phyloP scores from a whole-genome alignment of 495 filamentous ascomycete genomes.

The Aspergillus conjunctus region DNA sequence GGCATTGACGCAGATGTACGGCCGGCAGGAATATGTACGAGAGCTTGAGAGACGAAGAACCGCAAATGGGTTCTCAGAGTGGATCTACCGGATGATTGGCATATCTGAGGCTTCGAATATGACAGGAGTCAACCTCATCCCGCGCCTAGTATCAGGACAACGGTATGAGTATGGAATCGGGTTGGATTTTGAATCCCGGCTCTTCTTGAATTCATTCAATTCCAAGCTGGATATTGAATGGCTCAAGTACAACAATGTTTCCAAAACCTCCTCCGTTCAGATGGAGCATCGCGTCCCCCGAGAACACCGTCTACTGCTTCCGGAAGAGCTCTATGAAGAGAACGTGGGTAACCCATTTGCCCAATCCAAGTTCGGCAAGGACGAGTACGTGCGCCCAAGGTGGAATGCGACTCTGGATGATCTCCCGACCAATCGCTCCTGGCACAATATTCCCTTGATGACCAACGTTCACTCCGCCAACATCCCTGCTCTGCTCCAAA shows the following conservation, averaged over 20 bases:
- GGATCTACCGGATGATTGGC: conserved; percentile 45
- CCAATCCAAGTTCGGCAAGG: conserved; percentile 35
- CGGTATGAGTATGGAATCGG: conserved; percentile 61
- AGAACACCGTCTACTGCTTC: conserved; percentile 45
- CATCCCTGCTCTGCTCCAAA: conserved; percentile 53
- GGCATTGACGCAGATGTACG: conserved; percentile 59
- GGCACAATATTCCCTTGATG: conserved; percentile 53
- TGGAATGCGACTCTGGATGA: conserved; percentile 48
- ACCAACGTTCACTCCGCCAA: conserved; percentile 55
- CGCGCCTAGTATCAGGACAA: conserved; percentile 40
- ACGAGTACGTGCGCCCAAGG: conserved; percentile 38
- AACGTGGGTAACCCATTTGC: conserved; percentile 43
- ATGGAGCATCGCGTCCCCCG: conserved; percentile 45
- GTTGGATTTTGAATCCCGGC: conserved; percentile 56
- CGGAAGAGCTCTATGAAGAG: conserved; percentile 42
- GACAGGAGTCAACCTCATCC: conserved; percentile 38
- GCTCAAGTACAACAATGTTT: conserved; percentile 49
- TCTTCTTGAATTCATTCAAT: conserved; percentile 56
- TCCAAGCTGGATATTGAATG: conserved; percentile 50
- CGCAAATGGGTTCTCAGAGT: conserved; percentile 44
- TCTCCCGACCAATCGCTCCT: conserved; percentile 44
- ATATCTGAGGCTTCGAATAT: conserved; percentile 52
- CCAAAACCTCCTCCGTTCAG: conserved; percentile 42
- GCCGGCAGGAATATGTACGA: conserved; percentile 59
- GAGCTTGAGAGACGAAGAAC: conserved; percentile 51